Conservation (phyloP, 805 yeast species). For the Starmerella etchellsii region DNA sequence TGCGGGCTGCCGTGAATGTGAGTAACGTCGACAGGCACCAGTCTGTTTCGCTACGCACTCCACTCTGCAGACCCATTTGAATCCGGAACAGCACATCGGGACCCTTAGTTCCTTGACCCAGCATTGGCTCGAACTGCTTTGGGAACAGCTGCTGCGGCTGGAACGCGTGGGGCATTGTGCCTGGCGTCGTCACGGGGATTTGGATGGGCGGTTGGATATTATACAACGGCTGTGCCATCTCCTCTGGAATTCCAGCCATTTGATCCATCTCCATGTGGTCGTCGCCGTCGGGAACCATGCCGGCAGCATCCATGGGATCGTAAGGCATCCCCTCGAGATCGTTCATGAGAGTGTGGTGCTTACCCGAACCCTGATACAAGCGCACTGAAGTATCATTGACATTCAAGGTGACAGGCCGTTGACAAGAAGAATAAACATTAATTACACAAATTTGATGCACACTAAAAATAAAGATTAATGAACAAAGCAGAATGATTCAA, state of each 20-base stretch:
- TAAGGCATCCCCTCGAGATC: too few relatives aligned
- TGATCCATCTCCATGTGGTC: too few relatives aligned
- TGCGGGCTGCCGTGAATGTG: slow-evolving; percentile 28
- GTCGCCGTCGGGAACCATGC: too few relatives aligned
- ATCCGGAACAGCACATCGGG: slow-evolving; percentile 52
- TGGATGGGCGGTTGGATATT: slow-evolving; percentile 25
- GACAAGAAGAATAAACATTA: neutral
- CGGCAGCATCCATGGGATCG: too few relatives aligned
- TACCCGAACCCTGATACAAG: too few relatives aligned
- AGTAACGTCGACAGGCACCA: slow-evolving; percentile 54
- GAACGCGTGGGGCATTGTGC: slow-evolving; percentile 24
- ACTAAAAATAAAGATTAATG: too few relatives aligned
- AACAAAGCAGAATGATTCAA: too few relatives aligned
- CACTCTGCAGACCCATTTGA: slow-evolving; percentile 54
- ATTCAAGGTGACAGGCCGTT: too few relatives aligned
- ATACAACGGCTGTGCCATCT: slow-evolving; percentile 12
- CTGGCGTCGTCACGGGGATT: slow-evolving; percentile 27
- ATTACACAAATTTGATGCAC: neutral
- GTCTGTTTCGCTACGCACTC: slow-evolving; percentile 51
- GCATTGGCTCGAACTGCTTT: slow-evolving; percentile 10
- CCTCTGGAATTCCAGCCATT: neutral
- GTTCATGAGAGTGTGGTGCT: too few relatives aligned
- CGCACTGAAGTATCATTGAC: too few relatives aligned
- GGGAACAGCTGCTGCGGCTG: slow-evolving; percentile 22
- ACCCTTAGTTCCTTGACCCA: slow-evolving; percentile 37